Conservation (phyloP, 2,329 filamentous ascomycete genomes). For the Davidsoniella neocaledoniae region DNA sequence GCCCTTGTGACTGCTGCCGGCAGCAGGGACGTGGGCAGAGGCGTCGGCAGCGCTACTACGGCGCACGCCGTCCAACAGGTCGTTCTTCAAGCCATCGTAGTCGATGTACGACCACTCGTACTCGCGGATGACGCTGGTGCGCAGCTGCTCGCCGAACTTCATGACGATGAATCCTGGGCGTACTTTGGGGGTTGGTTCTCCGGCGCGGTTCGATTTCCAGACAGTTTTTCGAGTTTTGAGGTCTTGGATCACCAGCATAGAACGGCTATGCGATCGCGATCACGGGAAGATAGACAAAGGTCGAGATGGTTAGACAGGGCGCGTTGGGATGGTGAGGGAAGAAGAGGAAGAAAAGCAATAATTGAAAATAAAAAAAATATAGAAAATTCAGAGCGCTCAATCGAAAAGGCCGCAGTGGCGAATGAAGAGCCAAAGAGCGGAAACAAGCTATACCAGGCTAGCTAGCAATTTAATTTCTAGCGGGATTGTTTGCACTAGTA, state of each 20-base stretch:
- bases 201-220: slow-evolving; percentile 24
- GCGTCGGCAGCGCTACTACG: slow-evolving; percentile 23
- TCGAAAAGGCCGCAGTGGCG: background rate
- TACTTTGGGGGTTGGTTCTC: slow-evolving; percentile 20
- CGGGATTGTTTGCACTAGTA: background rate
- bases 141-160: slow-evolving; percentile 93
- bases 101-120: slow-evolving; percentile 98
- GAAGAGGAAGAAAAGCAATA: slow-evolving; percentile 2
- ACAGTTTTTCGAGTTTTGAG: slow-evolving; percentile 26
- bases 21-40: slow-evolving; percentile 13
- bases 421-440: no score
- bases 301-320: background rate
- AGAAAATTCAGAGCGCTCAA: slow-evolving; percentile 1
- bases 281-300: no score
- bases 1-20: slow-evolving; percentile 18
- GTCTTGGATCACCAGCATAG: slow-evolving; percentile 38
- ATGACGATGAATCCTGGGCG: slow-evolving; percentile 41
- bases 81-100: slow-evolving; percentile 82
- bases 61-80: slow-evolving; percentile 51
- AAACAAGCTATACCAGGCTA: background rate
- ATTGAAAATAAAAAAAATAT: background rate
- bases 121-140: slow-evolving; percentile 87
- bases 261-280: slow-evolving; percentile 4
- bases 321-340: background rate
- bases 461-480: background rate